Evolutionary conservation across 139 green algal species (phyloP).

Genomic region (Pleodorina starrii): DNA sequence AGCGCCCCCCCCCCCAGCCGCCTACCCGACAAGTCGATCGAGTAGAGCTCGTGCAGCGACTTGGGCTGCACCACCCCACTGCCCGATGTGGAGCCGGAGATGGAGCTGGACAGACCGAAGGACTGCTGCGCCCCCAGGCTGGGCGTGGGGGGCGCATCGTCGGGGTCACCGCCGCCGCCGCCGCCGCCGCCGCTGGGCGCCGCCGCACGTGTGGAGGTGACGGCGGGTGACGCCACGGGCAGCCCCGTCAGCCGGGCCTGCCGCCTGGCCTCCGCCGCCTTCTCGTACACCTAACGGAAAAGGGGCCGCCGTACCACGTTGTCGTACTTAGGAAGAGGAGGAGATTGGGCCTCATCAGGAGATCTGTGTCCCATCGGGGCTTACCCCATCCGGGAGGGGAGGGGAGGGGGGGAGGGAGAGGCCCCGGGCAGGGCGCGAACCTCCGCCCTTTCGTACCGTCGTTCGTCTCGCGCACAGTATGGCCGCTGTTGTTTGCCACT

Average conservation of each 20-base stretch:
- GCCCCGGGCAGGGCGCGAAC: too few species aligned
- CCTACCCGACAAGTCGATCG: slow-evolving; percentile 35
- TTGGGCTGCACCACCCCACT: neutral
- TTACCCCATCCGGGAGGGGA: too few species aligned
- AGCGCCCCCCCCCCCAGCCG: too few species aligned
- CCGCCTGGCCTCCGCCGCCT: slow-evolving; percentile 38
- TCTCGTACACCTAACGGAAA: slow-evolving; percentile 60
- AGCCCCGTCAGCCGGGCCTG: slow-evolving; percentile 62
- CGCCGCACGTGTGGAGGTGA: neutral
- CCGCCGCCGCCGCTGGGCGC: neutral
- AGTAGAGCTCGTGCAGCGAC: slow-evolving; percentile 35
- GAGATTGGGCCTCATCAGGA: too few species aligned
- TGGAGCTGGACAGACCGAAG: neutral
- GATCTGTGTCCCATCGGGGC: too few species aligned
- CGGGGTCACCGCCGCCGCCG: neutral
- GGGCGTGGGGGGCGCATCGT: neutral
- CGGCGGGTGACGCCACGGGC: neutral
- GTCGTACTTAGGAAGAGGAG: too few species aligned
- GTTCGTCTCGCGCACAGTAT: too few species aligned
- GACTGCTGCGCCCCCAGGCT: slow-evolving; percentile 1
- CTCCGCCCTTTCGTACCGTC: too few species aligned
- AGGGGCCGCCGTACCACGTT: too few species aligned
- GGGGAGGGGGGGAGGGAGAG: too few species aligned
- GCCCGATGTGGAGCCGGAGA: neutral
- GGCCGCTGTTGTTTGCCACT: too few species aligned